phyloP scores from a whole-genome alignment of 2,329 filamentous ascomycete genomes.

The Xylaria sp. region DNA sequence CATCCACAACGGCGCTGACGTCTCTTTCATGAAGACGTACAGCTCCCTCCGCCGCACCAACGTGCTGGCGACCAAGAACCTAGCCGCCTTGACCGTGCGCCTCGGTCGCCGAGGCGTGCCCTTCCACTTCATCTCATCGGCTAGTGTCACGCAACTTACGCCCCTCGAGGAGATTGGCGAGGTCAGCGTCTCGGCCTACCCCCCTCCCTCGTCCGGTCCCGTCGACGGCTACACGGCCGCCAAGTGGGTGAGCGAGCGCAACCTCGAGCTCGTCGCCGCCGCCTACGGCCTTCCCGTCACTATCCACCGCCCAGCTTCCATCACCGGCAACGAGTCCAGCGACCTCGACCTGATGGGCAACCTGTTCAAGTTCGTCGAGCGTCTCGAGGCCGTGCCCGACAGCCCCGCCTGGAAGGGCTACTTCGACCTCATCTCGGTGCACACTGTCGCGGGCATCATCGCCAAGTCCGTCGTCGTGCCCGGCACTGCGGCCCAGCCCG shows the following conservation, averaged over 20 bases:
- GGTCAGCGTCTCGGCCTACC: conserved; percentile 35
- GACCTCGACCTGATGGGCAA: neutral
- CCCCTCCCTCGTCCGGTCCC: conserved; percentile 19
- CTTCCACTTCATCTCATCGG: conserved; percentile 28
- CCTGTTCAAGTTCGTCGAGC: neutral
- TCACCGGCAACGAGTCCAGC: neutral
- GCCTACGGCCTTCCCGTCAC: neutral
- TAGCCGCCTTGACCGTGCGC: conserved; percentile 32
- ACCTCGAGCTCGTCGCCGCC: neutral
- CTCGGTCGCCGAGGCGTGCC: neutral
- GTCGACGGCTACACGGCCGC: conserved; percentile 21
- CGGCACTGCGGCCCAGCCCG: too few species aligned
- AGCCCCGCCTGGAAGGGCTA: neutral
- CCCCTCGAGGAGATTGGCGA: neutral
- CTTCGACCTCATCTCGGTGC: neutral
- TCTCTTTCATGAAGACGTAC: conserved; percentile 43
- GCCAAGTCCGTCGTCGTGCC: neutral
- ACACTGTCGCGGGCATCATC: neutral
- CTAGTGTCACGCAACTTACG: neutral
- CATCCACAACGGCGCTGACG: conserved; percentile 56
- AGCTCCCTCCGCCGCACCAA: conserved; percentile 40
- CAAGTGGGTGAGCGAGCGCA: conserved; percentile 42
- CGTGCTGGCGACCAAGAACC: conserved; percentile 38
- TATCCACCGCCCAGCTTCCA: neutral
- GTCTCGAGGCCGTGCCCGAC: neutral